These are phyloP conservation scores for Erodium maritimum DNA, from an alignment of 345 rosid species.

Conservation along the genomic window DNA sequence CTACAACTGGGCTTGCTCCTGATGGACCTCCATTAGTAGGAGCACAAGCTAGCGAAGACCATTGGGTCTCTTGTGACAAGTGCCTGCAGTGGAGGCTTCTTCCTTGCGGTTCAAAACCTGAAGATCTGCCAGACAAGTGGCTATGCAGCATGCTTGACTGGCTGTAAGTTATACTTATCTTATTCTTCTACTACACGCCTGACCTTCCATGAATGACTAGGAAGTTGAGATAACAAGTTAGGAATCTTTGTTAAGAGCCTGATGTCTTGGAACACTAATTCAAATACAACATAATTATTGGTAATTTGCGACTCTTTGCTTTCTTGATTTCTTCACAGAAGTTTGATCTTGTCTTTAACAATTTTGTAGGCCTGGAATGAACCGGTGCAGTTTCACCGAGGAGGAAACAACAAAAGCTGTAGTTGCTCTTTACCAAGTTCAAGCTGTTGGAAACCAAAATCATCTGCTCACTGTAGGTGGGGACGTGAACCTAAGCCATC, in stretches of 20 bases:
- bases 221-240: neutral
- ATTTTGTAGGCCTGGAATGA: conserved; percentile 60
- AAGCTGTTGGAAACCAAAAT: conserved; percentile 30
- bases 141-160: conserved; percentile 63
- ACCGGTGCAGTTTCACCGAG: conserved; percentile 50
- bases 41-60: conserved; percentile 41
- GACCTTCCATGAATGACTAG: neutral
- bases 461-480: conserved; percentile 3
- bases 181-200: neutral
- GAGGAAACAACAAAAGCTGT: conserved; percentile 64
- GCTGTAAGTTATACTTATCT: conserved; percentile 46
- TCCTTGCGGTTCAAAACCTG: conserved; percentile 33
- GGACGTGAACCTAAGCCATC: conserved; percentile 11
- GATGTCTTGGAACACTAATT: neutral
- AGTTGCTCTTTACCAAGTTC: conserved; percentile 30
- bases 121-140: conserved; percentile 64
- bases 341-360: neutral
- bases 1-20: conserved; percentile 22
- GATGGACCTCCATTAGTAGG: conserved; percentile 38
- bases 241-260: neutral
- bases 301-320: no score
- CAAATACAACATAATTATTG: neutral
- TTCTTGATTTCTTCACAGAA: neutral
- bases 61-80: conserved; percentile 61
- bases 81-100: conserved; percentile 65